Evolutionary conservation across 495 filamentous ascomycete species (phyloP), one percentile per base, ranked within the genome.

Genomic region (Neurospora intermedia): DNA sequence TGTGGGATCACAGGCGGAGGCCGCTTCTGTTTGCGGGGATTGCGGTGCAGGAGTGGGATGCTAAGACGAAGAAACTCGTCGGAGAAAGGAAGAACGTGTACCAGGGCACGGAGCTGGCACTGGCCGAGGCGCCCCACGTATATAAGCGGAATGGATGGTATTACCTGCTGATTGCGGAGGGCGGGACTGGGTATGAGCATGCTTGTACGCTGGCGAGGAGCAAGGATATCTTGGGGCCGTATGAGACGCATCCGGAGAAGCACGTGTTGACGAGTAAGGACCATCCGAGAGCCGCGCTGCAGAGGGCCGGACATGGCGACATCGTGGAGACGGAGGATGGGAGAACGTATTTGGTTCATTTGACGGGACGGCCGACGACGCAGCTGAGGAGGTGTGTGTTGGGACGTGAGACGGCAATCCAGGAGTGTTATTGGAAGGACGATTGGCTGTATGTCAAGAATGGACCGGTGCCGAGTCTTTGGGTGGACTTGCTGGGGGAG

Each of bases 151-250:
- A 88, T 70, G 87, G 83, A 0, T 91, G 87, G 78, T 91, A 90
- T 77, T 93, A 92, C 74, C 83, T 93, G 42, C 83, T 93, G 71
- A 89, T 88, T 8, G 89, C 89, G 3, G 89, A 92, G 74, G 90
- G 88, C 2, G 89, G 90, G 4, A 91, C 89, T 1, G 89, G 83
- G 5, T 85, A 87, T 70, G 79, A 85, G 11, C 89, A 91, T 72
- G 84, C 84, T 5, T 81, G 81, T 54, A 87, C 86, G 13, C 78
- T 89, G 5, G 85, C 85, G 0, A 84, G 89, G 13, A 87, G 87
- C 1, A 82, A 81, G 39, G 81, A 85, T 74, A 84, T 89, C 43
- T 85, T 81, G 82, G 89, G 89, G 0, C 89, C 89, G 4, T 91
- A 88, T 74, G 85, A 88, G 70, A 78, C 82, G 20, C 86, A 87